phyloP scores from a whole-genome alignment of 169 alveolate genomes.

The Plasmodium gallinaceum region DNA sequence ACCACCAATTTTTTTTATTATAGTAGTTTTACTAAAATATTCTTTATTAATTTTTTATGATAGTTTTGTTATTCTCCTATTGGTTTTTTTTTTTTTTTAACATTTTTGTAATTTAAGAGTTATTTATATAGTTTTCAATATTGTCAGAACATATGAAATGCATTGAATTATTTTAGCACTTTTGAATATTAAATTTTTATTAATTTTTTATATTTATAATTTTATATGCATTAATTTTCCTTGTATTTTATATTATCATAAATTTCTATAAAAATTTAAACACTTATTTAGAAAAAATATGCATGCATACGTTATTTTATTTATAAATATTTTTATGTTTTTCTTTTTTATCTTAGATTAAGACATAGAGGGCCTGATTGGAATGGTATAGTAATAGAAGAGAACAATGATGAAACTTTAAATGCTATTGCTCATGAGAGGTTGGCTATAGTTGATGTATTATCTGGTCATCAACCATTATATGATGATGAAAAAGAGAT shows the following conservation, averaged over 20 bases:
- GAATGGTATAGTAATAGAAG: slow-evolving; percentile 75
- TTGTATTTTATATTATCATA: too few species aligned
- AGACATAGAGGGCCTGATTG: slow-evolving; percentile 89
- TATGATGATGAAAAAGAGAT: slow-evolving; percentile 68
- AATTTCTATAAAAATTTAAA: too few species aligned
- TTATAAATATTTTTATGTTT: background rate
- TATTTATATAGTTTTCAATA: too few species aligned
- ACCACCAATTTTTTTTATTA: too few species aligned
- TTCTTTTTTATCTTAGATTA: slow-evolving; percentile 17
- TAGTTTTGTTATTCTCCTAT: too few species aligned
- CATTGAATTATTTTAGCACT: too few species aligned
- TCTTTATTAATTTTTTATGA: too few species aligned
- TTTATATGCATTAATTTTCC: background rate
- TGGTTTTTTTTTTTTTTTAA: too few species aligned
- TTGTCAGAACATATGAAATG: too few species aligned
- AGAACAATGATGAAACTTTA: slow-evolving; percentile 52
- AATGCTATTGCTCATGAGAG: slow-evolving; percentile 85
- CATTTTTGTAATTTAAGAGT: too few species aligned
- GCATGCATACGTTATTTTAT: background rate
- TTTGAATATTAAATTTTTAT: too few species aligned
- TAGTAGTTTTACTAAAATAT: too few species aligned
- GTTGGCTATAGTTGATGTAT: slow-evolving; percentile 82
- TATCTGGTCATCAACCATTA: slow-evolving; percentile 82
- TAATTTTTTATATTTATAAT: background rate
- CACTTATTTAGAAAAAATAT: background rate